A percentile compares a stretch with the other conserved stretches of the same genome.
Conservation (phyloP, 106 monocot species). For the Allium cepa region DNA sequence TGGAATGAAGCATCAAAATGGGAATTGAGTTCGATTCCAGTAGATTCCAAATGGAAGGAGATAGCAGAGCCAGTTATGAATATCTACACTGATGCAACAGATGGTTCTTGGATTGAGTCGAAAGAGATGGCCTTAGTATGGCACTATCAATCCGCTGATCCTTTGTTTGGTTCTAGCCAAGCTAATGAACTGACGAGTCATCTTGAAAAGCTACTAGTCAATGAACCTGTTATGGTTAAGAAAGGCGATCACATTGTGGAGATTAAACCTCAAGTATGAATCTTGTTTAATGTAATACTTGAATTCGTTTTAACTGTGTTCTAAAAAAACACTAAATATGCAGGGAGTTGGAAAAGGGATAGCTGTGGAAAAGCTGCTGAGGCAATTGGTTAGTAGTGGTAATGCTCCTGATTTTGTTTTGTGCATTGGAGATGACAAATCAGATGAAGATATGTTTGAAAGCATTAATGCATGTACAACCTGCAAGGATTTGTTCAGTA, state of each 20-base stretch:
- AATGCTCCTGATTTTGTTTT: slow-evolving; percentile 39
- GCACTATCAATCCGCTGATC: slow-evolving; percentile 14
- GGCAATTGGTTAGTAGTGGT: slow-evolving; percentile 12
- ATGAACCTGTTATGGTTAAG: slow-evolving; percentile 22
- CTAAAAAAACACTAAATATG: neutral
- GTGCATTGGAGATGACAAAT: slow-evolving; percentile 59
- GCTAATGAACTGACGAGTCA: slow-evolving; percentile 10
- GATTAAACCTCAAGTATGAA: slow-evolving; percentile 48
- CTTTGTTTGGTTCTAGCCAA: slow-evolving; percentile 10
- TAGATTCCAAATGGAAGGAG: slow-evolving; percentile 11
- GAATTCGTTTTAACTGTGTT: too few species aligned
- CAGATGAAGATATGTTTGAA: slow-evolving; percentile 53
- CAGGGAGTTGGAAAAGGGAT: slow-evolving; percentile 56
- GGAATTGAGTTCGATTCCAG: slow-evolving; percentile 10
- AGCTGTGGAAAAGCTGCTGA: slow-evolving; percentile 34
- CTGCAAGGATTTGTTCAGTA: neutral
- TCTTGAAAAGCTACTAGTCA: slow-evolving; percentile 15
- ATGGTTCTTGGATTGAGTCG: slow-evolving; percentile 18
- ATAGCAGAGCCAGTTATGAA: slow-evolving; percentile 15
- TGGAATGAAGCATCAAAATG: slow-evolving; percentile 9
- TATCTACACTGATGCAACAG: slow-evolving; percentile 12
- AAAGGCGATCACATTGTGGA: slow-evolving; percentile 34
- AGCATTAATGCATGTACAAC: slow-evolving; percentile 1
- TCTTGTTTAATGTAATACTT: too few species aligned
- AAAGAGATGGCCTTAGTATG: slow-evolving; percentile 24